Base-by-base conservation (phyloP, 805 yeast genomes). In the Metschnikowia arizonensis region DNA sequence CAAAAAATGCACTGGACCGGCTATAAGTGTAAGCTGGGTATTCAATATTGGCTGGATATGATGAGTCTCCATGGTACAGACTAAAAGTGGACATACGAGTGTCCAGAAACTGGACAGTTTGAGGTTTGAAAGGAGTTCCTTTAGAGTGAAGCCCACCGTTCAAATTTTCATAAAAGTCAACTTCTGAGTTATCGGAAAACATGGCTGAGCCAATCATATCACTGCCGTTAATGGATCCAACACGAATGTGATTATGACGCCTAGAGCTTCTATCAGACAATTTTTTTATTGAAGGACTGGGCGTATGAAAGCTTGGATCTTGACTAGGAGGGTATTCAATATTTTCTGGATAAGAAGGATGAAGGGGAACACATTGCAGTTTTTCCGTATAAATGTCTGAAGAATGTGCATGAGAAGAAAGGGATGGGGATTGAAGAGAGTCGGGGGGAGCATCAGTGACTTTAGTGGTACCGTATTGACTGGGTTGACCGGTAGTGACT, bases 101-200 rank as follows among this genome's bases (percentile, higher is more conserved):
- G 18, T 44, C 47, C 31, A 34, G 37, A 21, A 49, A 49, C 21
- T 44, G 44, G 21, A 49, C 47, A n/a, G 46, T 26, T 6, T 36
- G 26, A 17, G 29, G 37, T 44, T 21, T 14, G 31, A 28, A 23
- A 28, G 38, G 43, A 37, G 24, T 17, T 28, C 14, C 45, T 8
- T 49, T 45, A 26, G 53, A 50, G 37, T 52, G 49, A 25, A 52
- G 46, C n/a, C 50, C 44, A 31, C 54, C 56, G 23, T 54, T 55
- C 19, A 54, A 35, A 29, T 54, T 54, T 40, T 54, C 57, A 43
- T 54, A 54, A 33, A 50, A 52, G 36, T 47, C 54, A 28, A 46
- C 52, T 12, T 46, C 57, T 19, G 46, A 42, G n/a, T 51, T 53
- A 14, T 51, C 53, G 23, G 41, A 48, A 7, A 41, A 36, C 6